Evolutionary conservation across 31 red algal genomes (phyloP).

Genomic region (Endocladia muricata): DNA sequence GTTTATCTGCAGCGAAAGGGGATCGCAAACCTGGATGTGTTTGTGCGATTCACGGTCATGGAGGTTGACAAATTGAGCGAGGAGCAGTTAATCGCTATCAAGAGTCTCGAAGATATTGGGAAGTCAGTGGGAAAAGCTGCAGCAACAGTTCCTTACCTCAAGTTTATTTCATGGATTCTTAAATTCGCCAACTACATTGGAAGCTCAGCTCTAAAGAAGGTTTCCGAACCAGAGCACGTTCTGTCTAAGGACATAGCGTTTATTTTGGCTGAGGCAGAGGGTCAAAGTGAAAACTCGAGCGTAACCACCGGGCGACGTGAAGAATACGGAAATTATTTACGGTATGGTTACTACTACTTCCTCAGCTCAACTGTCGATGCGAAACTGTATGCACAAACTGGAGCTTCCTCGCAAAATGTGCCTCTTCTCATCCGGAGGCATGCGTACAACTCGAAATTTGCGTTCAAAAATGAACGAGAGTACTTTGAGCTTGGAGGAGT

Average conservation of each 20-base stretch:
- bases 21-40: neutral
- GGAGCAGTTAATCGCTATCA: conserved; percentile 27
- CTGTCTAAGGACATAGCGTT: conserved; percentile 42
- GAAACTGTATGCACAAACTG: conserved; percentile 57
- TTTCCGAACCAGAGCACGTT: conserved; percentile 49
- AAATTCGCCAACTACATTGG: conserved; percentile 34
- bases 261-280: neutral
- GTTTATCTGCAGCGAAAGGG: conserved; percentile 28
- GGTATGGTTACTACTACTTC: conserved; percentile 73
- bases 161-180: conserved; percentile 34
- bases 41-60: conserved; percentile 53
- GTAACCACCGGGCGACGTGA: neutral
- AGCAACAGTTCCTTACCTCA: conserved; percentile 17
- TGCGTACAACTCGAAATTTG: conserved; percentile 8
- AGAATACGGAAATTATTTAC: conserved; percentile 38
- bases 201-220: conserved; percentile 20
- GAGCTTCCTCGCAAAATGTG: conserved; percentile 47
- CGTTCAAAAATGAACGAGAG: conserved; percentile 25
- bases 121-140: conserved; percentile 30
- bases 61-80: conserved; percentile 51
- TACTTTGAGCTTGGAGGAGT: conserved; percentile 51
- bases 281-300: neutral
- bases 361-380: conserved; percentile 38
- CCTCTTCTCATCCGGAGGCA: conserved; percentile 21
- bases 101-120: conserved; percentile 15